Evolutionary conservation across 441 rosid genomes (phyloP), one percentile per base, ranked within the genome.

Genomic region (Mallotus japonicus): DNA sequence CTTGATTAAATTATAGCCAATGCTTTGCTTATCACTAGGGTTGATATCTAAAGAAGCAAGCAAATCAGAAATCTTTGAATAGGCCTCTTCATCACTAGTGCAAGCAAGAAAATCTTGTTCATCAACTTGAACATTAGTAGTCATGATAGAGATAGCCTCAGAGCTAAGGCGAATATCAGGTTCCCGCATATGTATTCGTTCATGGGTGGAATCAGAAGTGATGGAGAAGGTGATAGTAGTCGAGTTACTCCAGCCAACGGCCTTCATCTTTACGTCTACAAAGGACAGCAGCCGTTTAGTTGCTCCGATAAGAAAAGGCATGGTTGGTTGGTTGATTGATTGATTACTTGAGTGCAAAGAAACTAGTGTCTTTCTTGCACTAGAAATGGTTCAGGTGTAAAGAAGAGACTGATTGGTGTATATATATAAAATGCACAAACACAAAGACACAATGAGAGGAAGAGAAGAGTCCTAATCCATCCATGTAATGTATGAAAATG

Each of bases 251-350:
- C 32, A 0, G 28, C 5, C 5, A 4, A 2, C 60, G 8, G 47
- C 17, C 64, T 58, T 47, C 8, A 58, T 24, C 54, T 17, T 44
- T 6, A 44, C 56, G 24, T 58, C 44, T 24, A 46, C 65, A 8
- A 69, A 6, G 63, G 14, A 55, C 63, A 69, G 42, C 10, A 69
- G 5, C 63, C 62, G 62, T 9, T 34, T 51, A 40, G 72, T 69
- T 40, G 42, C 63, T 19, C 72, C 72, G 4, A 69, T 56, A 1
- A 42, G 50, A 56, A 69, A 69, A 20, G 63, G 72, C 72, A 69
- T 53, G 7, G 17, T 53, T 6, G 32, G 32, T 28, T 28, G 32
- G 32, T 28, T 28, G 32, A 28, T 28, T 28, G 49, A 24, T 57
- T n/a, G 34, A 6, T 9, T 67, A 4, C 8, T 28, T 34, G 24